A percentile compares a stretch with the other conserved stretches of the same genome.
Conservation (phyloP, 192 early-diverging fungal genomes). For the Linnemannia elongata region DNA sequence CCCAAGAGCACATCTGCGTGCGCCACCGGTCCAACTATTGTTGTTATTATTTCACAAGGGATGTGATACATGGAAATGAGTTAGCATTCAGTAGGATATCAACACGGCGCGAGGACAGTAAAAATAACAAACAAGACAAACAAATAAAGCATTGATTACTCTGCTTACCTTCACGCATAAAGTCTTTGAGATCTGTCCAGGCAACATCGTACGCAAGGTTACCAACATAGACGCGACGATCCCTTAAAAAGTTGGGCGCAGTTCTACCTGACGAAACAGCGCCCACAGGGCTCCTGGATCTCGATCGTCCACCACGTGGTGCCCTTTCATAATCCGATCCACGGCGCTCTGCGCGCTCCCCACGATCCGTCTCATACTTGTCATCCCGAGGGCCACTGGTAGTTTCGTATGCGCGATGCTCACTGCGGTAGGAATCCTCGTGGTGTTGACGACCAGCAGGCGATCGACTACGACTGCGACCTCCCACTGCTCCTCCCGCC, state of each 20-base stretch:
- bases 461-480: not conserved
- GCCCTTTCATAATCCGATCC: not conserved
- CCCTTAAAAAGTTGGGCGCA: slow-evolving; percentile 35
- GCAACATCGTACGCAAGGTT: slow-evolving; percentile 83
- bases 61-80: not conserved
- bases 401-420: not conserved
- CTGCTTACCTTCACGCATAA: slow-evolving; percentile 77
- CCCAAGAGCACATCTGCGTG: slow-evolving; percentile 79
- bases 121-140: not conserved
- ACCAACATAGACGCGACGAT: slow-evolving; percentile 85
- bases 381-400: slow-evolving; percentile 27
- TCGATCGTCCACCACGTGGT: slow-evolving; percentile 18
- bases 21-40: slow-evolving; percentile 78
- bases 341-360: slow-evolving; percentile 10
- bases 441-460: not conserved
- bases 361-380: slow-evolving; percentile 36
- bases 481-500: not conserved
- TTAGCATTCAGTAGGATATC: too few species aligned
- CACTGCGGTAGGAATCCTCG: not conserved
- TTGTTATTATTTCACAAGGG: not conserved
- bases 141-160: not conserved
- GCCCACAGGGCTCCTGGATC: slow-evolving; percentile 41
- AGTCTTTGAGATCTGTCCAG: slow-evolving; percentile 86
- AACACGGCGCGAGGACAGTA: not conserved
- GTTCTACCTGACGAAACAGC: not conserved